Evolutionary conservation across 257 asterid genomes (phyloP), one percentile per base, ranked within the genome.

Genomic region (Solanum acaule): DNA sequence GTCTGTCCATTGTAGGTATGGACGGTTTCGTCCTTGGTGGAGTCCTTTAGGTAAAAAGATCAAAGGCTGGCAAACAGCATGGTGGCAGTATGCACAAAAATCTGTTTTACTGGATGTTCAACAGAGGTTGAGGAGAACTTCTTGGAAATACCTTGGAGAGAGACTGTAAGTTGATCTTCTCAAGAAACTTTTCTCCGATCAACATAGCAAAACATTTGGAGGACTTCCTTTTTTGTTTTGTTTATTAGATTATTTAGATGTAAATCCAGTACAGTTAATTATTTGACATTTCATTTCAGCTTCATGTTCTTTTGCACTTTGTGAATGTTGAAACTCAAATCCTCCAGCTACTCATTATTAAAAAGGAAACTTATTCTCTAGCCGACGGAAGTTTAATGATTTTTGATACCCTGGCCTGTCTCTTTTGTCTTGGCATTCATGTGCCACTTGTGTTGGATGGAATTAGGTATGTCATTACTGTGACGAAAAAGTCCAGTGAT

Each of bases 61-160:
- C 78, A 88, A 89, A 79, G 99, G 99, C 89, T 97, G 99, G 99
- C 95, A 96, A 90, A 93, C 91, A 88, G 95, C 95, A 44, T 97
- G 99, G 99, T 97, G 99, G 99, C 95, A 92, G 87, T 97, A 97
- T 88, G 98, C 99, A 83, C 98, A 96, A 84, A 91, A 94, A 89
- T 93, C 98, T 90, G 94, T 96, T 92, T 94, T 96, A 87, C 92
- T 94, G 84, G 98, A 97, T 91, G 98, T 97, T 88, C 95, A 90
- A 86, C 93, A 93, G 91, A 94, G 92, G 91, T 88, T 95, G 96
- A 95, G 90, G 90, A 96, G 92, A 91, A 97, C 98, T 77, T 97
- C 99, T 84, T 97, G 98, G 98, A 96, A 95, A 89, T 96, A 93
- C 93, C 91, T 97, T 78, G 98, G 98, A 89, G 98, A 93, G 91